Evolutionary conservation across 2,329 filamentous ascomycete species (phyloP).

Genomic region (Penicillium sp.): DNA sequence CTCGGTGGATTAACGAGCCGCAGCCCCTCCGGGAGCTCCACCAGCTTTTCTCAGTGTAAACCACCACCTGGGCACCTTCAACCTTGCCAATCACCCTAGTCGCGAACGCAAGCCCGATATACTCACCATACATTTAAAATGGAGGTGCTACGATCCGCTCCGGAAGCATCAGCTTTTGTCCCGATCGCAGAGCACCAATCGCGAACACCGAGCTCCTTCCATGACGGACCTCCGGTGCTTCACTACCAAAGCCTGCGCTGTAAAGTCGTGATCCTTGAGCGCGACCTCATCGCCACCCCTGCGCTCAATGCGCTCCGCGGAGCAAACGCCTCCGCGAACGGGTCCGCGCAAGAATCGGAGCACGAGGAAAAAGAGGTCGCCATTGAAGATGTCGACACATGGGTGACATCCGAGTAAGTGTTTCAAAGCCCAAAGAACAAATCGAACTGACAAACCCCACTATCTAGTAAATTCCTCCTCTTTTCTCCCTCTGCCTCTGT

Average conservation of each 20-base stretch:
- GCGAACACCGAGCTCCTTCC: slow-evolving; percentile 46
- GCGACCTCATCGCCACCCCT: slow-evolving; percentile 36
- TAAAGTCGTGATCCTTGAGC: slow-evolving; percentile 42
- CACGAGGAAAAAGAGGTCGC: slow-evolving; percentile 32
- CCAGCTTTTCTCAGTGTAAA: slow-evolving; percentile 5
- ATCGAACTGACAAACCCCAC: neutral
- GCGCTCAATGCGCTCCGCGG: slow-evolving; percentile 32
- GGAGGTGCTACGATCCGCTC: slow-evolving; percentile 41
- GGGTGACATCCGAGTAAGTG: slow-evolving; percentile 48
- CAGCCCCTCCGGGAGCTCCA: slow-evolving; percentile 4
- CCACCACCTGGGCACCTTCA: neutral
- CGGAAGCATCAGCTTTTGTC: slow-evolving; percentile 40
- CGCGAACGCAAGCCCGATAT: neutral
- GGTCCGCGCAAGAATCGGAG: slow-evolving; percentile 3
- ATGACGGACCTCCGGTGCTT: slow-evolving; percentile 44
- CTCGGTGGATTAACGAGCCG: neutral
- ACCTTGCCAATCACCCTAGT: neutral
- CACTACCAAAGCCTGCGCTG: slow-evolving; percentile 46
- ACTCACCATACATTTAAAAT: slow-evolving; percentile 25
- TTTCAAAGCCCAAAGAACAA: neutral
- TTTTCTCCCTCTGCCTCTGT: slow-evolving; percentile 33
- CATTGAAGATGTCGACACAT: slow-evolving; percentile 41
- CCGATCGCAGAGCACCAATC: slow-evolving; percentile 46
- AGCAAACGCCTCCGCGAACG: slow-evolving; percentile 14
- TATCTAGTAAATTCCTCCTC: slow-evolving; percentile 42